Percentiles rank a stretch among this genome's conserved stretches.
Conservation (phyloP, 768 basidiomycete species). For the Rhodosporidiobolus odoratus region DNA sequence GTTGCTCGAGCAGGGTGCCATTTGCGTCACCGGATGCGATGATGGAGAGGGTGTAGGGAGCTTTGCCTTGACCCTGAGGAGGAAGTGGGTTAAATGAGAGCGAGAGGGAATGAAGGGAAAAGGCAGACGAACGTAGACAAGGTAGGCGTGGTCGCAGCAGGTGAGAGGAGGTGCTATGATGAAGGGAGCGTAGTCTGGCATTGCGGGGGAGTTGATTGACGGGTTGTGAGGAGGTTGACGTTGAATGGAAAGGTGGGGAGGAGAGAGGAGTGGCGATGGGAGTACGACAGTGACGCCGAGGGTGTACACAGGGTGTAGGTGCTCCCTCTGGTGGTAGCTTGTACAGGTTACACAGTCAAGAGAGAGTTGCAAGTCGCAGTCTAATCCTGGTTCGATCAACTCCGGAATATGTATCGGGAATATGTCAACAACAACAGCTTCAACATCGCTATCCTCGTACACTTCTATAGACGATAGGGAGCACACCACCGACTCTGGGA, state of each 20-base stretch:
- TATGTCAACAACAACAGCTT: too few species aligned
- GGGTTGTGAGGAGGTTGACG: not conserved
- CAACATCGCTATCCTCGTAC: too few species aligned
- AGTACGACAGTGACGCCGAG: not conserved
- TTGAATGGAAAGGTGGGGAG: not conserved
- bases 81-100: not conserved
- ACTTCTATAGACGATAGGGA: too few species aligned
- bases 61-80: conserved; percentile 10
- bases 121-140: conserved; percentile 4
- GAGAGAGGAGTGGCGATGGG: not conserved
- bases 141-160: conserved; percentile 4
- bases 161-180: conserved; percentile 12
- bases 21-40: not conserved
- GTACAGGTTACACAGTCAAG: too few species aligned
- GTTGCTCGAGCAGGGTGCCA: conserved; percentile 5
- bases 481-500: too few species aligned
- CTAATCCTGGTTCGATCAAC: too few species aligned
- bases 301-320: too few species aligned
- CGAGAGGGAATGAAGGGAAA: not conserved
- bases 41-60: conserved; percentile 15
- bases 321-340: too few species aligned
- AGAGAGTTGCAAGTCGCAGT: too few species aligned
- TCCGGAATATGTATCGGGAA: too few species aligned
- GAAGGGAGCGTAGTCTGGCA: conserved; percentile 11
- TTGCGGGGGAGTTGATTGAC: not conserved